These are phyloP conservation scores for Draba incana DNA, from an alignment of 345 rosid species.

Conservation along the genomic window DNA sequence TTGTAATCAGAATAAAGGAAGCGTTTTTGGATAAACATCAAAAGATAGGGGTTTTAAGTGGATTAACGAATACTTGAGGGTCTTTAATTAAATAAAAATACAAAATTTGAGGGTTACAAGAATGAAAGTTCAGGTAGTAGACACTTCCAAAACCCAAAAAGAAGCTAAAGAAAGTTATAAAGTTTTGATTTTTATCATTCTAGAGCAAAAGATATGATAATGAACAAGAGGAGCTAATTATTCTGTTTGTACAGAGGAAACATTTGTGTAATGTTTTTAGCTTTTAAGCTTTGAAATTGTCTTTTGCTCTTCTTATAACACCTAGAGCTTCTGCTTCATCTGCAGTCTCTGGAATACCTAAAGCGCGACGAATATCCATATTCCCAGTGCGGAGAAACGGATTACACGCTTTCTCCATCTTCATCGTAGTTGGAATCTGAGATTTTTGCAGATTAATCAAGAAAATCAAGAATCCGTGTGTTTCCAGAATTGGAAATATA, in stretches of 20 bases:
- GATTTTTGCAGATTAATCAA: constrained; percentile 15
- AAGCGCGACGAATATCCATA: constrained; percentile 57
- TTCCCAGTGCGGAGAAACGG: constrained; percentile 83
- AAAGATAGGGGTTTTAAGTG: background rate
- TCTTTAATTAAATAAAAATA: background rate
- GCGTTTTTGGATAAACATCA: background rate
- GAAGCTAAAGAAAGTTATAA: too few species aligned
- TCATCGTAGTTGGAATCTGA: constrained; percentile 78
- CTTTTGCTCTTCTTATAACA: constrained; percentile 68
- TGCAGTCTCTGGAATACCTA: constrained; percentile 61
- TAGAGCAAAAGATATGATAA: too few species aligned
- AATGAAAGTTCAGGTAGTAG: background rate
- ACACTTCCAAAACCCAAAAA: too few species aligned
- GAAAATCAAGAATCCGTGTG: background rate
- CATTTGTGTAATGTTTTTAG: constrained; percentile 9
- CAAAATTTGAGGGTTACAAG: constrained; percentile 6
- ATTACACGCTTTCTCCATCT: constrained; percentile 81
- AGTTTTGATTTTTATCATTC: too few species aligned
- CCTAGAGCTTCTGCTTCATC: constrained; percentile 73
- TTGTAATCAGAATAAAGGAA: background rate
- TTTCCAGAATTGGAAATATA: too few species aligned
- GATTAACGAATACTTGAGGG: background rate
- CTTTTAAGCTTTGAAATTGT: constrained; percentile 55
- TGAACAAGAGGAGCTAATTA: background rate
- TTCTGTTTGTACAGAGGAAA: constrained; percentile 2